Evolutionary conservation across 306 rosid species (phyloP), one percentile per base, ranked within the genome.

Genomic region (Arachis hypogaea): DNA sequence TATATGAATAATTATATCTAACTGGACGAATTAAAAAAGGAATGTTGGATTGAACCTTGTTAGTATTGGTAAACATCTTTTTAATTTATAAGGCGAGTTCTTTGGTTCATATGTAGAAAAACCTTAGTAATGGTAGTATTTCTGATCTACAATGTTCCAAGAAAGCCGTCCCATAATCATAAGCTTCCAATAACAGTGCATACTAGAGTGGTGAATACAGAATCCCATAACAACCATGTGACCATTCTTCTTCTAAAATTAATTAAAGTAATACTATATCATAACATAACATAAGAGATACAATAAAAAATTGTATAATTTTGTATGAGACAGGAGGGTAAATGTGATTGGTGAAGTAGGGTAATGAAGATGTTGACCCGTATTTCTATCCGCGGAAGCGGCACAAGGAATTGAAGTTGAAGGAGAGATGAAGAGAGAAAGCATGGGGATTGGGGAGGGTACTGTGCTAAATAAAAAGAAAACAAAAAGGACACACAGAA

Each of bases 401-500:
- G 18, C 11, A 54, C 6, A 7, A 3, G 38, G 22, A 46, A 41
- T 30, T 22, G 18, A 69, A 11, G 18, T 2, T 49, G 18, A 49
- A 49, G 1, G 10, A 3, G 4, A 6, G 11, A 46, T 4, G 11
- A 3, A 7, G 18, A 49, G 54, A 49, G 54, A 49, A n/a, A 49
- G 55, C 11, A 14, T 11, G 55, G n/a, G 12, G 14, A 4, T 4
- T 33, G 38, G 38, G 38, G 38, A 11, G 33, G 16, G 0, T 11
- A 16, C 59, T 45, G 44, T 72, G 59, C 43, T 56, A 46, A 10
- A 7, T 16, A 36, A 16, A 63, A 74, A 49, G 28, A 8, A 12
- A 56, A 59, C 43, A 60, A 59, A 33, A 60, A 71, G 64, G 5
- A 30, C 22, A 45, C 22, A 14, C 76, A 74, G 82, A 78, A 84